A percentile compares a stretch with the other conserved stretches of the same genome.
phyloP scores from a whole-genome alignment of 192 early-diverging fungal genomes.

The Coemansia sp. region DNA sequence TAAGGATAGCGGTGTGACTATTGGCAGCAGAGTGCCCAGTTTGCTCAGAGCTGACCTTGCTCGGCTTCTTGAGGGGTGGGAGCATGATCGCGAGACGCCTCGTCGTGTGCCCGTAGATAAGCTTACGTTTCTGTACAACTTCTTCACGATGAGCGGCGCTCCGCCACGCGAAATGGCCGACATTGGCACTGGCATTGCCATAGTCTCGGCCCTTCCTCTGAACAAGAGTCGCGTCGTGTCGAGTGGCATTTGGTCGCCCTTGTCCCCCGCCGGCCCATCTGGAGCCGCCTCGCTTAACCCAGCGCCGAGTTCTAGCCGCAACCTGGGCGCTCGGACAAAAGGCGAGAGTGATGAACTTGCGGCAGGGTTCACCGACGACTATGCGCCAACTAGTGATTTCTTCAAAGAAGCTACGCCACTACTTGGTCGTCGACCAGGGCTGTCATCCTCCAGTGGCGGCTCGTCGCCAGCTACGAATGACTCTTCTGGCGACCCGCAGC shows the following conservation, averaged over 20 bases:
- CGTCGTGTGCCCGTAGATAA: constrained; percentile 40
- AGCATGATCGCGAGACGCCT: constrained; percentile 38
- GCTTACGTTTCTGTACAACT: constrained; percentile 53
- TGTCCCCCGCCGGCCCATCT: not conserved
- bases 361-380: not conserved
- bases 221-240: constrained; percentile 31
- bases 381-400: not conserved
- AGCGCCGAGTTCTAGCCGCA: not conserved
- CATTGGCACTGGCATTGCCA: constrained; percentile 49
- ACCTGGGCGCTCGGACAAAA: not conserved
- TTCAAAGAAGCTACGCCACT: not conserved
- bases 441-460: not conserved
- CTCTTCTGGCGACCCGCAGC: constrained; percentile 1
- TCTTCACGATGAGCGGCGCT: constrained; percentile 19
- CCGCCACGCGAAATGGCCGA: constrained; percentile 38
- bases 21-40: constrained; percentile 37
- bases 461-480: not conserved
- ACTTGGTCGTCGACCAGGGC: not conserved
- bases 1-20: constrained; percentile 1
- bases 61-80: constrained; percentile 49
- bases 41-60: constrained; percentile 29
- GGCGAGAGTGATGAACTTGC: not conserved
- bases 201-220: constrained; percentile 38
- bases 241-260: constrained; percentile 32
- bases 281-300: not conserved